Conservation (phyloP, 306 rosid species). For the Prunus padus region DNA sequence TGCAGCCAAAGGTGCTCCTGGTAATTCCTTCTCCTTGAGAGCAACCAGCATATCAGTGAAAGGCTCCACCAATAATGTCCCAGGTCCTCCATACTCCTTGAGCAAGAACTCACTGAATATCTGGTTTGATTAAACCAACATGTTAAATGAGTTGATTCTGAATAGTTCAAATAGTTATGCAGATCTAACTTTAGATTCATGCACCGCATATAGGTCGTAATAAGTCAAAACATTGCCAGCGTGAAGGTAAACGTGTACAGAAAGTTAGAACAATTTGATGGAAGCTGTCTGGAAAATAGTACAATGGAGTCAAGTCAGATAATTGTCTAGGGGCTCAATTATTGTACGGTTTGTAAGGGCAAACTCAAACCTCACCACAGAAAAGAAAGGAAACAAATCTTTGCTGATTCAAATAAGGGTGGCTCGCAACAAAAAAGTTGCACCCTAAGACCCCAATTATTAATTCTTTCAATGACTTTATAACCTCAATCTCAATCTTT, state of each 20-base stretch:
- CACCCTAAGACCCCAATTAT: neutral
- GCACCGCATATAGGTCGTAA: slow-evolving; percentile 34
- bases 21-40: slow-evolving; percentile 40
- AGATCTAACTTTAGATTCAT: slow-evolving; percentile 32
- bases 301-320: slow-evolving; percentile 22
- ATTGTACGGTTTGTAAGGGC: slow-evolving; percentile 31
- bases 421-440: neutral
- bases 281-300: slow-evolving; percentile 37
- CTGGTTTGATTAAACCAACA: slow-evolving; percentile 36
- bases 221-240: slow-evolving; percentile 42
- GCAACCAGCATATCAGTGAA: slow-evolving; percentile 48
- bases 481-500: neutral
- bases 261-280: slow-evolving; percentile 34
- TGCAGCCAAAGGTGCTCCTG: slow-evolving; percentile 56
- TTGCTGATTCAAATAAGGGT: slow-evolving; percentile 11
- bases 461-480: neutral
- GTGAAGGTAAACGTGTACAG: slow-evolving; percentile 42
- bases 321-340: slow-evolving; percentile 29
- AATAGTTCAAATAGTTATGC: slow-evolving; percentile 28
- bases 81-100: slow-evolving; percentile 49
- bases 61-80: slow-evolving; percentile 63
- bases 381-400: slow-evolving; percentile 16
- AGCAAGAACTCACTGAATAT: slow-evolving; percentile 56
- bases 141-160: slow-evolving; percentile 19
- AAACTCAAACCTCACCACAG: slow-evolving; percentile 15